phyloP scores from a whole-genome alignment of 768 basidiomycete species.

The Wakefieldia striispora region DNA sequence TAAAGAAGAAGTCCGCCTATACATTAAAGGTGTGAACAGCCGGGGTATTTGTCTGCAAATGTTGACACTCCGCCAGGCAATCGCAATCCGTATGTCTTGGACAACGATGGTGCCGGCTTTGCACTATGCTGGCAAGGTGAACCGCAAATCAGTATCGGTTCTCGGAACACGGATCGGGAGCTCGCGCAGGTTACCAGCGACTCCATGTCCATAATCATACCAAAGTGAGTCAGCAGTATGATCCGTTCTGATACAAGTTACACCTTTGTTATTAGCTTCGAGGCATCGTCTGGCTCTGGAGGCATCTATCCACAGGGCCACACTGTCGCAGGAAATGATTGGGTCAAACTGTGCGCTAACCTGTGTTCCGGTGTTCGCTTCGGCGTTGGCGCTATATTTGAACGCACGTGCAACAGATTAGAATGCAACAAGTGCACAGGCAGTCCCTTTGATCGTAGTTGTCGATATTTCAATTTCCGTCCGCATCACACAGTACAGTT shows the following conservation, averaged over 20 bases:
- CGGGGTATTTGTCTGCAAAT: not conserved
- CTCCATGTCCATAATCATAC: constrained; percentile 78
- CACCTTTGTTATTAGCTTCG: constrained; percentile 22
- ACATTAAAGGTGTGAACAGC: constrained; percentile 72
- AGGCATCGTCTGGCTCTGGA: constrained; percentile 5
- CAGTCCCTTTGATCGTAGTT: constrained; percentile 67
- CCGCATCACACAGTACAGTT: constrained; percentile 78
- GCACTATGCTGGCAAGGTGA: constrained; percentile 80
- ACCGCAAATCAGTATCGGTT: constrained; percentile 67
- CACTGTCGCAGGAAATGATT: constrained; percentile 32
- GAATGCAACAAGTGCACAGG: constrained; percentile 65
- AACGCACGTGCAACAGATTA: constrained; percentile 68
- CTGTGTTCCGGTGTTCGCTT: constrained; percentile 82
- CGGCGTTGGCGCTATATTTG: constrained; percentile 79
- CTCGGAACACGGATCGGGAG: constrained; percentile 69
- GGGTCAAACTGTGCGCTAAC: constrained; percentile 77
- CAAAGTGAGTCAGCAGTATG: constrained; percentile 57
- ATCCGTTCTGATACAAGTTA: not conserved
- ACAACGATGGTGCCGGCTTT: constrained; percentile 80
- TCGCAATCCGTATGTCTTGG: constrained; percentile 73
- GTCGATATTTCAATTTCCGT: constrained; percentile 75
- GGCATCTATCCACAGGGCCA: constrained; percentile 20
- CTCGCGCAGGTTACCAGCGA: constrained; percentile 81
- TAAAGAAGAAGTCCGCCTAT: constrained; percentile 65
- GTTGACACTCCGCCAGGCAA: constrained; percentile 51